Base-by-base conservation (phyloP, 2,329 filamentous ascomycete genomes). In the Ophiocordyceps robertsii region DNA sequence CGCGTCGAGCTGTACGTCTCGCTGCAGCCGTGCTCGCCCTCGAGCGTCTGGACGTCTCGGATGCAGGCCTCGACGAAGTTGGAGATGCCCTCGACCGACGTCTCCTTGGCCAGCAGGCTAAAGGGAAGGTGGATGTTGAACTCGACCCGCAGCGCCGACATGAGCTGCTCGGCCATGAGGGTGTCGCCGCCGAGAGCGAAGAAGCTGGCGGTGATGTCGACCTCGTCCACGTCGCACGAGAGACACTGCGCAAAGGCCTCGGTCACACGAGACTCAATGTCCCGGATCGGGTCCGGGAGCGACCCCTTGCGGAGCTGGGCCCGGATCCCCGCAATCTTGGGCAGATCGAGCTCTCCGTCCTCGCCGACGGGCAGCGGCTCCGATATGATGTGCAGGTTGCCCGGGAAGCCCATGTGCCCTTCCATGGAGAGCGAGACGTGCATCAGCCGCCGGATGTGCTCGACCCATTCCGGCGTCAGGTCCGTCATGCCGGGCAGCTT, bases 81-180 rank as follows among this genome's bases (percentile, higher is more conserved):
- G 39, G 59, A 57, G 30, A 74, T 56, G 2, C 56, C 60, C 1
- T 52, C 54, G 1, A 73, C 63, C 4, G 64, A 66, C 21, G 68
- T 64, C 36, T 66, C 57, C 37, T 64, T 66, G 55, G 75, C 75
- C 6, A 76, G 59, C 10, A 68, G 53, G 42, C 68, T 67, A 44
- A 73, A 70, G 1, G 70, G 66, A 1, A 76, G 55, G 16, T 66
- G 62, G 1, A 72, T 57, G 29, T 62, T 57, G 45, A 74, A 72
- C 39, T 70, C 62, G 24, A 61, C 61, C 16, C 73, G 64, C 3
- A 76, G 59, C 10, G 27, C 33, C 5, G 40, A n/a, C 31, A 37
- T 37, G 14, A 43, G 38, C 31, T 37, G 36, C 27, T 45, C 70
- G 14, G 70, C 70, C 17, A 59, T 61, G 41, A 72, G 56, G 39